Evolutionary conservation across 225 moss, liverwort and hornwort genomes (phyloP).

Genomic region (Pseudisothecium myosuroides): DNA sequence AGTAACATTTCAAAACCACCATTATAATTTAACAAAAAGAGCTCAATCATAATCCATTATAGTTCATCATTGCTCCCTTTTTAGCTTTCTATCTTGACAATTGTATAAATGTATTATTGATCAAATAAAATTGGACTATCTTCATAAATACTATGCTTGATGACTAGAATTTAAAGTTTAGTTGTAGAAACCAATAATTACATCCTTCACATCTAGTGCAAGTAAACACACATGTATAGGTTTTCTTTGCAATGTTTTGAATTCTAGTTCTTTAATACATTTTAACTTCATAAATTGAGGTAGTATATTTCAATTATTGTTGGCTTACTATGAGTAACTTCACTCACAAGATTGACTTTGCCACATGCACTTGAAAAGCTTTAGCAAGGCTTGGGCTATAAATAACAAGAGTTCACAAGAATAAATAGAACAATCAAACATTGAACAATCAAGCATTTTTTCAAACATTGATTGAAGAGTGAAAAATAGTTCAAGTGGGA

Average conservation of each 20-base stretch:
- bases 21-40: neutral
- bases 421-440: neutral
- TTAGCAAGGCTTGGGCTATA: neutral
- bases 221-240: too few species aligned
- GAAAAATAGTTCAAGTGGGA: neutral
- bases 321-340: too few species aligned
- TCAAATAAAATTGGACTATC: neutral
- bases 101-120: neutral
- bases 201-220: neutral
- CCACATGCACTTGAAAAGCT: neutral
- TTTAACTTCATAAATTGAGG: neutral
- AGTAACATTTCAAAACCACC: neutral
- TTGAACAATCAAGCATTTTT: too few species aligned
- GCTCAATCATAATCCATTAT: neutral
- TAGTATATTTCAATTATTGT: neutral
- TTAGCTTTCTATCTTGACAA: neutral
- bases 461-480: neutral
- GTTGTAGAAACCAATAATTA: neutral
- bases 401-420: neutral
- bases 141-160: neutral
- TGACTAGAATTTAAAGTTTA: neutral
- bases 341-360: neutral
- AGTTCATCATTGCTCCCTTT: neutral
- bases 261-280: neutral
- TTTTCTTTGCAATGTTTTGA: too few species aligned